phyloP scores from a whole-genome alignment of 192 early-diverging fungal genomes.

The Spizellomyces sp. region DNA sequence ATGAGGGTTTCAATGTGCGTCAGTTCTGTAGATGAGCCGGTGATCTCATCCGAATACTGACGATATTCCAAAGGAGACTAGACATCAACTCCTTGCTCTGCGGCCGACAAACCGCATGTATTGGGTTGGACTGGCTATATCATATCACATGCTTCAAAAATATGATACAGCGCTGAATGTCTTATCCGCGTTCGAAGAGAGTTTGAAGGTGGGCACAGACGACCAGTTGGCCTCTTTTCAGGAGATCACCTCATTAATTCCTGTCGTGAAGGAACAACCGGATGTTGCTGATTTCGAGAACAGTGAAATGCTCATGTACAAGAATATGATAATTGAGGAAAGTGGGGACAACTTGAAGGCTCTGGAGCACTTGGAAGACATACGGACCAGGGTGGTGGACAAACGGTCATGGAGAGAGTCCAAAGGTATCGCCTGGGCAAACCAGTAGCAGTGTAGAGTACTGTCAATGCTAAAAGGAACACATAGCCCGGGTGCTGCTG shows the following conservation, averaged over 20 bases:
- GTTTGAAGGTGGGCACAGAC: slow-evolving; percentile 55
- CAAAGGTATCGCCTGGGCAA: slow-evolving; percentile 33
- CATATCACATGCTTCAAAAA: slow-evolving; percentile 79
- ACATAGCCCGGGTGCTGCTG: slow-evolving; percentile 68
- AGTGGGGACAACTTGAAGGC: slow-evolving; percentile 75
- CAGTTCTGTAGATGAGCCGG: not conserved
- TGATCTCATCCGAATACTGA: not conserved
- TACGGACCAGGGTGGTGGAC: slow-evolving; percentile 77
- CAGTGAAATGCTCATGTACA: slow-evolving; percentile 85
- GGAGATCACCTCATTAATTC: not conserved
- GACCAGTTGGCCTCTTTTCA: not conserved
- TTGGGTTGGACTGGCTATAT: slow-evolving; percentile 86
- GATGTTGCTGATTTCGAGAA: slow-evolving; percentile 61
- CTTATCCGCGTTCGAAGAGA: slow-evolving; percentile 69
- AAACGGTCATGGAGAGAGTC: slow-evolving; percentile 69
- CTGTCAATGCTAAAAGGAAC: not conserved
- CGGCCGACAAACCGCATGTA: slow-evolving; percentile 69
- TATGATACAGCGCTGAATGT: slow-evolving; percentile 76
- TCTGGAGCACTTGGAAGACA: slow-evolving; percentile 74
- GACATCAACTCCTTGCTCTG: slow-evolving; percentile 66
- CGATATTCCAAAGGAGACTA: slow-evolving; percentile 58
- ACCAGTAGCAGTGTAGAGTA: not conserved
- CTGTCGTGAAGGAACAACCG: slow-evolving; percentile 24
- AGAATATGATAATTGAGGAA: slow-evolving; percentile 84
- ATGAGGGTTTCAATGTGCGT: slow-evolving; percentile 72